phyloP scores from a whole-genome alignment of 2,329 filamentous ascomycete genomes.

The Alternaria sp. region DNA sequence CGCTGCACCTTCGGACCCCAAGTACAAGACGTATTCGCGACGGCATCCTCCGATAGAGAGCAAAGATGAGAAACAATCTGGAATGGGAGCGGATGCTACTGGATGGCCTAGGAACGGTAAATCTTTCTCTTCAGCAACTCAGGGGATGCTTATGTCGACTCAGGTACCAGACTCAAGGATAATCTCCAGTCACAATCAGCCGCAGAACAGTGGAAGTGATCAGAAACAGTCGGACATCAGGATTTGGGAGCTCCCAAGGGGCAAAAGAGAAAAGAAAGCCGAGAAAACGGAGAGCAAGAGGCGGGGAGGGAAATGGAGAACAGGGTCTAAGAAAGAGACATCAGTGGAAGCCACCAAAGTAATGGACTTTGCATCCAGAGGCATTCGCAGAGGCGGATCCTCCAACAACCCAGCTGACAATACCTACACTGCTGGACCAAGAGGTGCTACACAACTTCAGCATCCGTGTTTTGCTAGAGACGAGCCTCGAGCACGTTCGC shows the following conservation, averaged over 20 bases:
- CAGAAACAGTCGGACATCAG: background rate
- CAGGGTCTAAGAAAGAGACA: background rate
- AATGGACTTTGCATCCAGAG: background rate
- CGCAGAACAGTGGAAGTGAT: background rate
- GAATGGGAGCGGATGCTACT: conserved; percentile 10
- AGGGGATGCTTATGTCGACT: background rate
- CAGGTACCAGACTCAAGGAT: background rate
- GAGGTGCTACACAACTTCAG: background rate
- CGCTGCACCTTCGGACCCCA: conserved; percentile 21
- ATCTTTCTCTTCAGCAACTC: background rate
- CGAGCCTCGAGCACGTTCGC: background rate
- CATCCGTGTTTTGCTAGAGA: background rate
- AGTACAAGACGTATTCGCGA: conserved; percentile 22
- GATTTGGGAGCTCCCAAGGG: conserved; percentile 1
- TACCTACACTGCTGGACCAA: no score
- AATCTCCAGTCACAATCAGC: background rate
- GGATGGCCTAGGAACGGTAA: conserved; percentile 3
- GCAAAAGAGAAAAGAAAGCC: background rate
- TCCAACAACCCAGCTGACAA: background rate
- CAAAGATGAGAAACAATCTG: background rate
- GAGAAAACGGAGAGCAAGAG: background rate
- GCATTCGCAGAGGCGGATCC: background rate
- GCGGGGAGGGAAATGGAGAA: background rate
- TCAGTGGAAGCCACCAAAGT: background rate
- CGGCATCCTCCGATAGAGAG: conserved; percentile 3